Evolutionary conservation across 2,329 filamentous ascomycete species (phyloP).

Genomic region (Nothomitra cinnamomea): DNA sequence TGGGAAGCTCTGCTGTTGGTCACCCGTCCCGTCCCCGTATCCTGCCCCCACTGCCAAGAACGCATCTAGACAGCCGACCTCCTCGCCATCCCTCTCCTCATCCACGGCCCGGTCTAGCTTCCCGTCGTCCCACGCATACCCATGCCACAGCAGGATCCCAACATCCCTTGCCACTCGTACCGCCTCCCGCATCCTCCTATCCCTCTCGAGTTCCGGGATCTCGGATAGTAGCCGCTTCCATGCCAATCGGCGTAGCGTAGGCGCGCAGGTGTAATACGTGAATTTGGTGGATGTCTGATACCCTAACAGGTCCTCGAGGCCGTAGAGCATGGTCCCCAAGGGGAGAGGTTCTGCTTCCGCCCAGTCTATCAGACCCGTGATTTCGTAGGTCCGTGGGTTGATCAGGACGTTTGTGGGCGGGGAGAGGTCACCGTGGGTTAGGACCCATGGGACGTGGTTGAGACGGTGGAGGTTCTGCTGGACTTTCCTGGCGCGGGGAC

Average conservation of each 20-base stretch:
- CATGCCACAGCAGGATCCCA: slow-evolving; percentile 45
- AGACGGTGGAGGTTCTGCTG: slow-evolving; percentile 20
- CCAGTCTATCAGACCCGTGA: slow-evolving; percentile 45
- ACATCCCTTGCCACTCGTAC: slow-evolving; percentile 31
- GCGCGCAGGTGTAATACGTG: slow-evolving; percentile 28
- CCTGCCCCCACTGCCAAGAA: slow-evolving; percentile 13
- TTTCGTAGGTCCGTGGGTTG: slow-evolving; percentile 23
- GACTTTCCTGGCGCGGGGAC: slow-evolving; percentile 13
- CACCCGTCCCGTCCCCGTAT: neutral
- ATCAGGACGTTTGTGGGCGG: slow-evolving; percentile 38
- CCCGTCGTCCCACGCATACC: slow-evolving; percentile 45
- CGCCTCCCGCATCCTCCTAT: slow-evolving; percentile 15
- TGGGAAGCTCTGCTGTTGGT: too few relatives aligned
- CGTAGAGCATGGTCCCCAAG: slow-evolving; percentile 42
- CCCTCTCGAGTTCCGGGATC: slow-evolving; percentile 17
- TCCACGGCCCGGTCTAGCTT: slow-evolving; percentile 39
- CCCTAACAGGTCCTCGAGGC: slow-evolving; percentile 42
- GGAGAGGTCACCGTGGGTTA: slow-evolving; percentile 45
- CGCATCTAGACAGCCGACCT: slow-evolving; percentile 34
- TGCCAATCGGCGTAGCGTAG: slow-evolving; percentile 29
- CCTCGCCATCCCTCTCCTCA: slow-evolving; percentile 30
- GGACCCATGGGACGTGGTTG: slow-evolving; percentile 32
- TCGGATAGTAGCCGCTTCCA: slow-evolving; percentile 27
- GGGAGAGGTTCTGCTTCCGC: slow-evolving; percentile 44
- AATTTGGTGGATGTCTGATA: slow-evolving; percentile 20